Base-by-base conservation (phyloP, 768 basidiomycete genomes). In the Neoboletus subvelutipes region DNA sequence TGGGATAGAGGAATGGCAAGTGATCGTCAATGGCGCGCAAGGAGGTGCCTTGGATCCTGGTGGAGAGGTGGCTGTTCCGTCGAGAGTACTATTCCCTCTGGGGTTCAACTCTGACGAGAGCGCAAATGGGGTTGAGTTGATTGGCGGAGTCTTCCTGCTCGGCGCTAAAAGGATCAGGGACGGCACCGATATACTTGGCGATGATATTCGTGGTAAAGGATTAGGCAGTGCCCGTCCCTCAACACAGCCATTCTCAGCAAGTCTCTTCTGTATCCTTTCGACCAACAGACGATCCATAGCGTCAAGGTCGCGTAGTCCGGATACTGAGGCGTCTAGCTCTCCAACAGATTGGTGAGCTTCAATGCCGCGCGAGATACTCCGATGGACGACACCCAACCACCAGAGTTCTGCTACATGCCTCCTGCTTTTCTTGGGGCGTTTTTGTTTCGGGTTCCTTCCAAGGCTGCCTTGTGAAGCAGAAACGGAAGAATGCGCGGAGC, bases 381-480 rank as follows among this genome's bases (percentile, higher is more conserved):
- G 65, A 54, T 76, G 75, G 24, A 77, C 54, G 15, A 71, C 65
- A 1, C 71, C 73, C 42, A 76, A 60, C 69, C 76, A 76, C 55
- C 69, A 69, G 10, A 75, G 58, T 48, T 78, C 77, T 18, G 67
- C 64, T 1, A 67, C 63, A 3, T 71, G 74, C 6, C 62, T 69
- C 48, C 54, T 67, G 50, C 66, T 67, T 55, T 71, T 77, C 50
- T 67, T 70, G 17, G 64, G 61, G 29, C 69, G 70, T 58, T 75
- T 75, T 42, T 59, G 65, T n/a, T 63, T 59, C n/a, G n/a, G 22
- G 15, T 62, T 62, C 42, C 57, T 61, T 15, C 51, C 62, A 20
- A 34, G 52, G 43, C 48, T 53, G 34, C 56, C 50, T 24, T 51
- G 68, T 13, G 64, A 68, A 41, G 63, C 67, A 17, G 70, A 63